These are phyloP conservation scores for Inonotus obliquus DNA, from an alignment of 1,284 basidiomycete genomes.

Conservation along the genomic window DNA sequence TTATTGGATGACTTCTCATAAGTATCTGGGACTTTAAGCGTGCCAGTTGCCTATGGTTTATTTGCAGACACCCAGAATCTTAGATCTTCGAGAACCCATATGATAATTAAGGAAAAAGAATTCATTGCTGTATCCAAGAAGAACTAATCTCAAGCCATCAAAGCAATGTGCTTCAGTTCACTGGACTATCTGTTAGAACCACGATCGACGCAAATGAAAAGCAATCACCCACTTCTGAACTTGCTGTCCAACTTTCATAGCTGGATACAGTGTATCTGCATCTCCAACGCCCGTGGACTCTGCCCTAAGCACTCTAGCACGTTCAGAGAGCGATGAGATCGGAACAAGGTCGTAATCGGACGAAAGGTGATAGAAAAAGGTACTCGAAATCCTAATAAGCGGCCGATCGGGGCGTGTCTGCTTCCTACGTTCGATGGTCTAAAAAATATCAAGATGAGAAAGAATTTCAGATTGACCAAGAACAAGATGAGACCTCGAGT, in stretches of 20 bases:
- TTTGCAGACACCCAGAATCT: neutral
- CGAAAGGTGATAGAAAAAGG: constrained; percentile 91
- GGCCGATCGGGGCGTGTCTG: constrained; percentile 65
- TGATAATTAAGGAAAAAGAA: neutral
- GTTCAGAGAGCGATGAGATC: constrained; percentile 49
- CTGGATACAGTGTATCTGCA: constrained; percentile 49
- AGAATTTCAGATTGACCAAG: neutral
- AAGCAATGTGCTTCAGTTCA: constrained; percentile 77
- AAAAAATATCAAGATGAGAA: neutral
- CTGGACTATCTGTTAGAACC: constrained; percentile 35
- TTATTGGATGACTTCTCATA: no score
- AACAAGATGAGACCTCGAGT: constrained; percentile 43
- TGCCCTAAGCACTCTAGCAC: constrained; percentile 38
- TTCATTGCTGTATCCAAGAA: neutral
- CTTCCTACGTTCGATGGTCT: constrained; percentile 67
- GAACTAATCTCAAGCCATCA: constrained; percentile 51
- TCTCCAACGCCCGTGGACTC: constrained; percentile 35
- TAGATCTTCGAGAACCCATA: neutral
- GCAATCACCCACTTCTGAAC: constrained; percentile 64
- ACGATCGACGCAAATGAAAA: neutral
- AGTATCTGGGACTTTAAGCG: no score
- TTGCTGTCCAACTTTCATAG: constrained; percentile 83
- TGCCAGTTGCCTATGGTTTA: no score
- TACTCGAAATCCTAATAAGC: constrained; percentile 86
- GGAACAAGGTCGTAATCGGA: constrained; percentile 75